phyloP scores from a whole-genome alignment of 2,329 filamentous ascomycete species.

The Aulographum hederae region DNA sequence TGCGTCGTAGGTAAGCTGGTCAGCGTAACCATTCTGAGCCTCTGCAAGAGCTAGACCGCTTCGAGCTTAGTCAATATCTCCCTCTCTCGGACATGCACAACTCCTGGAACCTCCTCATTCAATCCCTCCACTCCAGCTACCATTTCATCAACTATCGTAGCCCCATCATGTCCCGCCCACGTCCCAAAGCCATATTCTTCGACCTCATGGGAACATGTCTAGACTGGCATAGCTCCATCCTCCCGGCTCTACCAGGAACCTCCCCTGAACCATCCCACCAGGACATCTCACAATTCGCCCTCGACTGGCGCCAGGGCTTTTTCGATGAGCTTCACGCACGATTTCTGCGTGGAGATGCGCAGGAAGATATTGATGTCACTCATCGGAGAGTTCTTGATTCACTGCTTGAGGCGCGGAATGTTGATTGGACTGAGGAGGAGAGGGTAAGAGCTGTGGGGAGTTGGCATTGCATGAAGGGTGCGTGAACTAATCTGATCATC shows the following conservation, averaged over 20 bases:
- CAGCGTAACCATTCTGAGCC: no score
- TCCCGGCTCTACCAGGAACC: slow-evolving; percentile 3
- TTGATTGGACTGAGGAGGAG: slow-evolving; percentile 7
- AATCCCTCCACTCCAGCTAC: no score
- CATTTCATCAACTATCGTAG: no score
- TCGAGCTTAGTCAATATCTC: no score
- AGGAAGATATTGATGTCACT: slow-evolving; percentile 34
- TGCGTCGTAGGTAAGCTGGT: no score
- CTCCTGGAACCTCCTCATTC: no score
- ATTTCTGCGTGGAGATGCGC: slow-evolving; percentile 14
- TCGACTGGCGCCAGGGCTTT: slow-evolving; percentile 32
- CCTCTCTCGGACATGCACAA: no score
- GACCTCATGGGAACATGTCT: slow-evolving; percentile 42
- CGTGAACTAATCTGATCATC: no score
- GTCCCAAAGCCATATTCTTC: slow-evolving; percentile 32
- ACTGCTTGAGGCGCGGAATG: slow-evolving; percentile 13
- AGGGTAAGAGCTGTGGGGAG: slow-evolving; percentile 7
- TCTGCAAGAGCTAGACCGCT: no score
- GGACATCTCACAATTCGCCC: slow-evolving; percentile 19
- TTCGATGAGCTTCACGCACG: slow-evolving; percentile 27
- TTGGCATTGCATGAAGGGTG: slow-evolving; percentile 27
- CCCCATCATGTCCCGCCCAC: background rate
- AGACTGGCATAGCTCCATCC: slow-evolving; percentile 27
- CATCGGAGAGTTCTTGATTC: slow-evolving; percentile 22
- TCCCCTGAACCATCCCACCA: slow-evolving; percentile 2